Percentiles rank a stretch among this genome's conserved stretches.
Evolutionary conservation across 2,329 filamentous ascomycete species (phyloP).

Genomic region (Mollisia scopiformis): DNA sequence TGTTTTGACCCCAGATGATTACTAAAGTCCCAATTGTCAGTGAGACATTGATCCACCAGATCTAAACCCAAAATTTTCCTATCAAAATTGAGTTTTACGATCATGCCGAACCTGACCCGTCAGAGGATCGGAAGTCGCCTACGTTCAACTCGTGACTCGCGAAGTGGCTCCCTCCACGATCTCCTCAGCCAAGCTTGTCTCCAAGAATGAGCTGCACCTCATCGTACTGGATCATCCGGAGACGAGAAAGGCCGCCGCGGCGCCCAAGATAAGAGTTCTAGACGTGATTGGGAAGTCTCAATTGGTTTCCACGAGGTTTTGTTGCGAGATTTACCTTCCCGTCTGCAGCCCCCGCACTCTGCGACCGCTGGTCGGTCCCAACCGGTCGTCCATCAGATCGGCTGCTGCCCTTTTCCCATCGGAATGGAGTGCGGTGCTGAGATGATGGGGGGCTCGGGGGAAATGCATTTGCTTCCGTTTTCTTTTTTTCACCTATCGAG

Average conservation of each 20-base stretch:
- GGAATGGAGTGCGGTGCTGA: background rate
- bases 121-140: background rate
- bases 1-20: too few relatives aligned
- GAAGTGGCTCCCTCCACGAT: background rate
- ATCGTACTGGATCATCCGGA: background rate
- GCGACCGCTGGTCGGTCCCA: background rate
- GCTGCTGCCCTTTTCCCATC: too few relatives aligned
- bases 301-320: background rate
- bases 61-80: background rate
- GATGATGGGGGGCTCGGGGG: background rate
- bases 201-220: background rate
- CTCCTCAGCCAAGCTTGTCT: background rate
- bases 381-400: background rate
- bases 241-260: constrained; percentile 1
- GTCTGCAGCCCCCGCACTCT: background rate
- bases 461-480: background rate
- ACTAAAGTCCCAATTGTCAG: too few relatives aligned
- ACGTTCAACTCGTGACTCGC: background rate
- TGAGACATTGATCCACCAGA: too few relatives aligned
- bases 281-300: background rate
- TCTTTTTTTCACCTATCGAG: background rate
- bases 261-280: background rate
- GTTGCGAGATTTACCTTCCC: background rate
- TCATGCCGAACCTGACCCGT: background rate
- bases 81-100: background rate